Evolutionary conservation across 306 rosid species (phyloP).

Genomic region (Delonix regia): DNA sequence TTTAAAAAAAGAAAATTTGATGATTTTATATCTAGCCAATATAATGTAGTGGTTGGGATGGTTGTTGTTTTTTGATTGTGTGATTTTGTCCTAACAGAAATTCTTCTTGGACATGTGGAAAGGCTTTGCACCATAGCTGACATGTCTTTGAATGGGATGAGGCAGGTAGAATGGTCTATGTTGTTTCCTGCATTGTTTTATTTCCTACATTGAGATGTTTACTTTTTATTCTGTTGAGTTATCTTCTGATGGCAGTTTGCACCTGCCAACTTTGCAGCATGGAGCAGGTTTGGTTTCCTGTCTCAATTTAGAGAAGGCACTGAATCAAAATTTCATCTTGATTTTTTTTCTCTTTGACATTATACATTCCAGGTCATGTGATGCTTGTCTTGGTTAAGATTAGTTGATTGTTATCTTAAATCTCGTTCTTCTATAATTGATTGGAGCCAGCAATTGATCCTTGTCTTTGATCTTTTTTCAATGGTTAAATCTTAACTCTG

Average conservation of each 20-base stretch:
- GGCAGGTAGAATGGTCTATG: conserved; percentile 46
- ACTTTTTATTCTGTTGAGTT: neutral
- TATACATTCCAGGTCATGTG: neutral
- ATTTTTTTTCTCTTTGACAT: neutral
- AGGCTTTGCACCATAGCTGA: conserved; percentile 45
- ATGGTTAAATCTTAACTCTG: too few relatives aligned
- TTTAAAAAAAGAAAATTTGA: neutral
- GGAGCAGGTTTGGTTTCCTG: conserved; percentile 21
- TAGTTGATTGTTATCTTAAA: neutral
- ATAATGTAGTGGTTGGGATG: conserved; percentile 40
- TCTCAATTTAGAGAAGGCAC: neutral
- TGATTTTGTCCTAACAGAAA: conserved; percentile 58
- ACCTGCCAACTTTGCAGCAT: conserved; percentile 6
- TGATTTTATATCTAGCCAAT: conserved; percentile 19
- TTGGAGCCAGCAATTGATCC: neutral
- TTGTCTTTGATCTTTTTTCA: neutral
- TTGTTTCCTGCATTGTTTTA: conserved; percentile 20
- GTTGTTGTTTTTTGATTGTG: conserved; percentile 48
- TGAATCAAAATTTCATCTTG: neutral
- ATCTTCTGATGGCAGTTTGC: conserved; percentile 31
- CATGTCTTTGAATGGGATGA: conserved; percentile 44
- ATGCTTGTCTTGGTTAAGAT: neutral
- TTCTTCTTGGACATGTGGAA: conserved; percentile 47
- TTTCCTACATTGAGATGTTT: neutral
- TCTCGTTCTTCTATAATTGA: neutral